phyloP scores from a whole-genome alignment of 2,329 filamentous ascomycete genomes.

The Fusarium algeriense region DNA sequence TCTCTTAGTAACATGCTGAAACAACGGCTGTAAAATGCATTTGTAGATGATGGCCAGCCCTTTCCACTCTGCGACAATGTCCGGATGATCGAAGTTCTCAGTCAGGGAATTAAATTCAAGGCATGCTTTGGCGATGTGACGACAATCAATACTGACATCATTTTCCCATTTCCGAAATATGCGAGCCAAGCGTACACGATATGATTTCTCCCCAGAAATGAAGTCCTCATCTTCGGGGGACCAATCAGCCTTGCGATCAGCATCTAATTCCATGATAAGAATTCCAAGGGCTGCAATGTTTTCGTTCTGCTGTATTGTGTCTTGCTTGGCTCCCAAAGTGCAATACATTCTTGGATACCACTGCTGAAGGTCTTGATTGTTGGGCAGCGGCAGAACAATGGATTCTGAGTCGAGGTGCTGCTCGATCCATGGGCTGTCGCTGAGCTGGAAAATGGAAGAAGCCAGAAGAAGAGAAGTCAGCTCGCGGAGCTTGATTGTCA shows the following conservation, averaged over 20 bases:
- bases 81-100: neutral
- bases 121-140: neutral
- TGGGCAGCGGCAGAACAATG: neutral
- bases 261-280: neutral
- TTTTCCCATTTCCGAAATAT: neutral
- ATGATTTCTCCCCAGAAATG: neutral
- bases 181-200: neutral
- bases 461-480: neutral
- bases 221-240: neutral
- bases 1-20: neutral
- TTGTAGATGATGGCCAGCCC: neutral
- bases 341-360: neutral
- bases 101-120: neutral
- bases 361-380: neutral
- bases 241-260: neutral
- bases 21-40: neutral
- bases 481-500: neutral
- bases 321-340: neutral
- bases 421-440: neutral
- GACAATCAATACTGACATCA: neutral
- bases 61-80: neutral
- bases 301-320: neutral
- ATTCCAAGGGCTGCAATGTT: neutral
- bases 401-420: neutral
- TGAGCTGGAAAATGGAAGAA: neutral